phyloP scores from a whole-genome alignment of 257 asterid species.

The Solanum appendiculatum region DNA sequence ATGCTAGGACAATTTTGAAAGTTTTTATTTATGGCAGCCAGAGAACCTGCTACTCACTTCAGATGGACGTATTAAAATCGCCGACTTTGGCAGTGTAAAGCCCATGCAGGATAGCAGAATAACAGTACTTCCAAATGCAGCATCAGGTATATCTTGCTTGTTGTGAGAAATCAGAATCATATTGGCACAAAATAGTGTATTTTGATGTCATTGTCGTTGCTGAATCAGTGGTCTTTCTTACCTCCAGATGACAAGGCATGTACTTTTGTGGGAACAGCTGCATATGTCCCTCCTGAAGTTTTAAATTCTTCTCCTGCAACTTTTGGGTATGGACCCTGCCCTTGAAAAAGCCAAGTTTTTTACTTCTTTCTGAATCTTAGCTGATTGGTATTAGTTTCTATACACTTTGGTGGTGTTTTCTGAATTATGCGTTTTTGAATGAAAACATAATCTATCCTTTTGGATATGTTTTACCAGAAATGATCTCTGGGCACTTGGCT shows the following conservation, averaged over 20 bases:
- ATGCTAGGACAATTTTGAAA: background rate
- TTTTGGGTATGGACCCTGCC: constrained; percentile 40
- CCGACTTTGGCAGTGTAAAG: constrained; percentile 98
- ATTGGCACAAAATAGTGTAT: background rate
- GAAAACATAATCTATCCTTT: background rate
- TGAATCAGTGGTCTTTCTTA: background rate
- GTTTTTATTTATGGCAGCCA: constrained; percentile 54
- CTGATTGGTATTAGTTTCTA: background rate
- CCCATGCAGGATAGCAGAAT: constrained; percentile 94
- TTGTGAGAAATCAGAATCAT: background rate
- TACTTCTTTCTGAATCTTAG: background rate
- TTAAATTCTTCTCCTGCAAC: constrained; percentile 97
- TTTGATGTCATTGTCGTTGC: background rate
- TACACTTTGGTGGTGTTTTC: background rate
- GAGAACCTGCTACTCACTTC: constrained; percentile 88
- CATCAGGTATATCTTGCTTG: constrained; percentile 50
- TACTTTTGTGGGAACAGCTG: constrained; percentile 99
- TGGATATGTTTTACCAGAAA: constrained; percentile 43
- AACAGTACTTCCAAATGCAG: constrained; percentile 95
- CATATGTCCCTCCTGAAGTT: constrained; percentile 98
- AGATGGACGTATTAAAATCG: constrained; percentile 93
- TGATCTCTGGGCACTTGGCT: constrained; percentile 99
- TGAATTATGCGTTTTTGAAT: background rate
- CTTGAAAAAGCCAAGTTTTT: background rate
- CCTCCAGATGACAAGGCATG: constrained; percentile 92